Evolutionary conservation across 1,284 basidiomycete genomes (phyloP).

Genomic region (Ustilago cynodontis): DNA sequence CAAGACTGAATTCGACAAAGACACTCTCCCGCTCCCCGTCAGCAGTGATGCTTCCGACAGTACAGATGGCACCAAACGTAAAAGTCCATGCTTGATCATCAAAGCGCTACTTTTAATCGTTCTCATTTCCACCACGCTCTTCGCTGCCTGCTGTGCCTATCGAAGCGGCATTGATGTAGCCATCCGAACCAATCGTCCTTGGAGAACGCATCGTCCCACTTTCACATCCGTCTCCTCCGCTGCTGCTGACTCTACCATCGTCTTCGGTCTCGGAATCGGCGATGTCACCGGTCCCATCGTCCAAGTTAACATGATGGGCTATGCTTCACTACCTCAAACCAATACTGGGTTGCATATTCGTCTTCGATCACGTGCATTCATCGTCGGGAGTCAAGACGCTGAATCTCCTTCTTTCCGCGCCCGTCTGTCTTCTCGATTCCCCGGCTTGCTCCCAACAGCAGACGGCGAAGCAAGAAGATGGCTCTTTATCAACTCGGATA

Average conservation of each 20-base stretch:
- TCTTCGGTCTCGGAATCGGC: constrained; percentile 74
- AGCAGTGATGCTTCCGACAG: background rate
- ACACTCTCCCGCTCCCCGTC: background rate
- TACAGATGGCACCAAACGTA: background rate
- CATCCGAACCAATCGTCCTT: constrained; percentile 12
- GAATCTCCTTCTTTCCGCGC: background rate
- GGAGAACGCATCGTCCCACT: background rate
- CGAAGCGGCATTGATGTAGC: constrained; percentile 5
- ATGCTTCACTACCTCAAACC: constrained; percentile 78
- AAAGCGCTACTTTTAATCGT: constrained; percentile 28
- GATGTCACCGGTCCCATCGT: constrained; percentile 78
- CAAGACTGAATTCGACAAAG: constrained; percentile 10
- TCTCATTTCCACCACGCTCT: constrained; percentile 17
- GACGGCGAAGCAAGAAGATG: constrained; percentile 71
- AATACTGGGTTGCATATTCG: constrained; percentile 85
- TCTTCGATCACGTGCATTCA: constrained; percentile 81
- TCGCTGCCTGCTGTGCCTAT: constrained; percentile 27
- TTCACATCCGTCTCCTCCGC: background rate
- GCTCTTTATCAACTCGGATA: constrained; percentile 82
- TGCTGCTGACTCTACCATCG: constrained; percentile 10
- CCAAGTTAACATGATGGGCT: constrained; percentile 76
- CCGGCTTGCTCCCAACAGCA: constrained; percentile 43
- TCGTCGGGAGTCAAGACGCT: constrained; percentile 73
- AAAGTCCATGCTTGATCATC: constrained; percentile 15
- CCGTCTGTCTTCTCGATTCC: constrained; percentile 14